These are phyloP conservation scores for Rehmannia glutinosa DNA, from an alignment of 257 asterid genomes.

Conservation along the genomic window DNA sequence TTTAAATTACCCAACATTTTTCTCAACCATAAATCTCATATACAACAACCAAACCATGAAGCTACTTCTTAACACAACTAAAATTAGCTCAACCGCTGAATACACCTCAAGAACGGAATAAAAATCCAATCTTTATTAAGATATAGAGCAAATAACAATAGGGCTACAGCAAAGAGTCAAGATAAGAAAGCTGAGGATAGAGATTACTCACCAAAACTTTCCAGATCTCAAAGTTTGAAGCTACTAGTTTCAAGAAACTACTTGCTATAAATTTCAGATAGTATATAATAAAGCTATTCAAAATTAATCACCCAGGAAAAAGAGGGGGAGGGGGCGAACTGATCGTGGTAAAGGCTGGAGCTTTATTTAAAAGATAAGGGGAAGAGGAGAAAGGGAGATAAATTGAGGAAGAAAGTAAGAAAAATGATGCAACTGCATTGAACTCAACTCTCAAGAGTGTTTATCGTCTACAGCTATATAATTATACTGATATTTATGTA, in stretches of 20 bases:
- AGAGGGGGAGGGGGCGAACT: background rate
- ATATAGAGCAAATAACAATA: background rate
- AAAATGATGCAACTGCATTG: no score
- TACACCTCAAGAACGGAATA: background rate
- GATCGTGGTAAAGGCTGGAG: background rate
- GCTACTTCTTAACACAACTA: background rate
- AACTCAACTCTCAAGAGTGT: conserved; percentile 12
- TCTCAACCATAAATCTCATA: background rate
- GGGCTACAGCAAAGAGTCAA: background rate
- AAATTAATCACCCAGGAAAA: background rate
- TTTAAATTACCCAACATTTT: background rate
- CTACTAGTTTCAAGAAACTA: no score
- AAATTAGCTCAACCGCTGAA: background rate
- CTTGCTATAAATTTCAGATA: conserved; percentile 6
- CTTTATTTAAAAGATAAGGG: conserved; percentile 1
- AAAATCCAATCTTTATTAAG: conserved; percentile 16
- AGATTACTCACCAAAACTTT: conserved; percentile 22
- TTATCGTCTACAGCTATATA: no score
- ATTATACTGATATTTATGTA: no score
- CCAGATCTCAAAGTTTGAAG: no score
- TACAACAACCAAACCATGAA: background rate
- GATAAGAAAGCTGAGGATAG: background rate
- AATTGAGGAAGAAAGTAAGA: no score
- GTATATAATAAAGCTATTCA: background rate
- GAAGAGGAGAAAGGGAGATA: background rate